A percentile compares a stretch with the other conserved stretches of the same genome.
These are phyloP conservation scores for Fusarium multiceps DNA, from an alignment of 2,329 filamentous ascomycete species.

Conservation along the genomic window DNA sequence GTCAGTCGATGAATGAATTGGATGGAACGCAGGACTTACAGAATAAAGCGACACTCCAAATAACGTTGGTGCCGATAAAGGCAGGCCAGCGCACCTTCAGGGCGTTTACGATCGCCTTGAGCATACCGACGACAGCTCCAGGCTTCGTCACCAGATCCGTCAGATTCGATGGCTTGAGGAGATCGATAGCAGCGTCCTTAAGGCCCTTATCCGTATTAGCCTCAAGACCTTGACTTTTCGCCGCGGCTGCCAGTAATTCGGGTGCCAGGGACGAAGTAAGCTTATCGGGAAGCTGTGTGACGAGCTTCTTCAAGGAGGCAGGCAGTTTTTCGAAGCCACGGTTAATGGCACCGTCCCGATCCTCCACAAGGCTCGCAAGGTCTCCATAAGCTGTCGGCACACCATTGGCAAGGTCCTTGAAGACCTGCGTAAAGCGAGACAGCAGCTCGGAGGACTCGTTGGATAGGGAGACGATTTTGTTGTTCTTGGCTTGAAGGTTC, in stretches of 20 bases:
- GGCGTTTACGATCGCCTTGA: conserved; percentile 91
- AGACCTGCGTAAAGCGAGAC: conserved; percentile 85
- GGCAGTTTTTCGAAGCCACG: conserved; percentile 76
- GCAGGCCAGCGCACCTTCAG: conserved; percentile 89
- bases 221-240: conserved; percentile 76
- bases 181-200: conserved; percentile 72
- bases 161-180: conserved; percentile 77
- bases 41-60: conserved; percentile 90
- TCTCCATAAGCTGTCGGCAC: conserved; percentile 94
- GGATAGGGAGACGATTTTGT: conserved; percentile 86
- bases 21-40: conserved; percentile 65
- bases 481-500: conserved; percentile 85
- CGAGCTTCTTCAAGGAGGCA: conserved; percentile 82
- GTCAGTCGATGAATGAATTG: neutral
- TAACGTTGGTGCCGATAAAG: conserved; percentile 88
- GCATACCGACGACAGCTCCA: conserved; percentile 83
- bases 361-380: conserved; percentile 72
- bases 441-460: conserved; percentile 85
- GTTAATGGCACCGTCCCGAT: conserved; percentile 69
- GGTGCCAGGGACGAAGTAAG: conserved; percentile 80
- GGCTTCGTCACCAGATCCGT: conserved; percentile 87
- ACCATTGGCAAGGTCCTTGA: conserved; percentile 92
- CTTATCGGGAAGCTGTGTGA: conserved; percentile 85
- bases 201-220: conserved; percentile 66
- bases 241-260: conserved; percentile 82